Evolutionary conservation across 2,329 filamentous ascomycete species (phyloP).

Genomic region (Paraphoma chrysanthemicola): DNA sequence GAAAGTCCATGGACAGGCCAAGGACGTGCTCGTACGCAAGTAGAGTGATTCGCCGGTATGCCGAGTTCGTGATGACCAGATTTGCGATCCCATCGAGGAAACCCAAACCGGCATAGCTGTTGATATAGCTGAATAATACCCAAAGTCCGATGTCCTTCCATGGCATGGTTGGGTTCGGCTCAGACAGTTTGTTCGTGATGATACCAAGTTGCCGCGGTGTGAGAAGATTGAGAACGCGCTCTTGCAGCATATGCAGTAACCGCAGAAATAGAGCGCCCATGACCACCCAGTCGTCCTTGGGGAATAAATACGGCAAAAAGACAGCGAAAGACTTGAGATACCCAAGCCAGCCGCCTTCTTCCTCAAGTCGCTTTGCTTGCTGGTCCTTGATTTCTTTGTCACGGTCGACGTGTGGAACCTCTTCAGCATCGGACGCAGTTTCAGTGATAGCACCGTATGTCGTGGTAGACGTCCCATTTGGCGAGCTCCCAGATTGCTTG

Average conservation of each 20-base stretch:
- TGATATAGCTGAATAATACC: conserved; percentile 55
- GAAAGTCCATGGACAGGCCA: conserved; percentile 73
- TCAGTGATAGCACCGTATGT: conserved; percentile 44
- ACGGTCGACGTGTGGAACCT: conserved; percentile 61
- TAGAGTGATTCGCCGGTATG: conserved; percentile 64
- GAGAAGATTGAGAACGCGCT: conserved; percentile 76
- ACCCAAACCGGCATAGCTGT: conserved; percentile 59
- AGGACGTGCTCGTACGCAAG: conserved; percentile 72
- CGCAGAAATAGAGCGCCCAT: conserved; percentile 74
- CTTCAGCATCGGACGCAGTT: conserved; percentile 19
- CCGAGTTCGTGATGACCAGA: conserved; percentile 63
- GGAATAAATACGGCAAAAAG: conserved; percentile 82
- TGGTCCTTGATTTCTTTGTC: conserved; percentile 62
- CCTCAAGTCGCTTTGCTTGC: conserved; percentile 69
- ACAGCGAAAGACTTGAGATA: conserved; percentile 78
- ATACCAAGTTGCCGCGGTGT: conserved; percentile 83
- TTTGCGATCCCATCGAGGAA: conserved; percentile 61
- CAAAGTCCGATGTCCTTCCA: conserved; percentile 63
- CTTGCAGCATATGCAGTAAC: conserved; percentile 69
- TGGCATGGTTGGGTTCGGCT: conserved; percentile 53
- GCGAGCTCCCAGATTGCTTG: conserved; percentile 46
- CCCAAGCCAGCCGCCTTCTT: conserved; percentile 77
- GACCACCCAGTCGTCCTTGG: conserved; percentile 68
- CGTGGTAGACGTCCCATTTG: conserved; percentile 47
- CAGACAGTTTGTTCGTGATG: conserved; percentile 73